phyloP scores from a whole-genome alignment of 1,139 yeast species.

The Debaryomycetaceae sp. region DNA sequence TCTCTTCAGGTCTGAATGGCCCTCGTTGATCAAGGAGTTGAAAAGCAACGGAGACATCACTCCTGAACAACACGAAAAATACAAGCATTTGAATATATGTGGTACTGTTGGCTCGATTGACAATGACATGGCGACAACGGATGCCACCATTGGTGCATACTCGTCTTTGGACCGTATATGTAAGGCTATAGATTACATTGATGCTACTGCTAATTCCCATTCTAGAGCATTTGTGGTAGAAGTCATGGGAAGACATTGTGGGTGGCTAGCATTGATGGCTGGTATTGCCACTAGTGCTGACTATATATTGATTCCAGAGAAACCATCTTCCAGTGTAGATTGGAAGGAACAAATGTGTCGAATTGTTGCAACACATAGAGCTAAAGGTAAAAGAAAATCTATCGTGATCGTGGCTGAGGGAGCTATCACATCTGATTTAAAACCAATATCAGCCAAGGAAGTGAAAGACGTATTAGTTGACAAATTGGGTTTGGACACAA shows the following conservation, averaged over 20 bases:
- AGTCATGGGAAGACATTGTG: slow-evolving; percentile 91
- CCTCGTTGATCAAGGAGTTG: slow-evolving; percentile 62
- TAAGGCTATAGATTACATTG: slow-evolving; percentile 76
- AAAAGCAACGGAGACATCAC: slow-evolving; percentile 49
- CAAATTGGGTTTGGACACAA: slow-evolving; percentile 65
- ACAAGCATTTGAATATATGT: slow-evolving; percentile 62
- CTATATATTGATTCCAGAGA: slow-evolving; percentile 76
- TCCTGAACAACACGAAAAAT: slow-evolving; percentile 47
- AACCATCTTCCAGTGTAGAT: slow-evolving; percentile 58
- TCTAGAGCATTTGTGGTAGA: slow-evolving; percentile 81
- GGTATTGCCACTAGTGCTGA: slow-evolving; percentile 83
- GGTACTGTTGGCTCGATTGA: slow-evolving; percentile 83
- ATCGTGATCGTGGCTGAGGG: slow-evolving; percentile 85
- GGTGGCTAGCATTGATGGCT: slow-evolving; percentile 83
- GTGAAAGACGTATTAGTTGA: slow-evolving; percentile 70
- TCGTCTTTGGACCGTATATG: slow-evolving; percentile 75
- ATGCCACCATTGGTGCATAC: slow-evolving; percentile 78
- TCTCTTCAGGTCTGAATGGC: slow-evolving; percentile 76
- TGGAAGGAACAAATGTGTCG: slow-evolving; percentile 68
- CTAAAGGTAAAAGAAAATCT: slow-evolving; percentile 71
- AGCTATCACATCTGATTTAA: slow-evolving; percentile 64
- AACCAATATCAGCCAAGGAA: slow-evolving; percentile 62
- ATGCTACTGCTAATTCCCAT: slow-evolving; percentile 81
- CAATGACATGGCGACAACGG: slow-evolving; percentile 81
- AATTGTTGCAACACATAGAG: slow-evolving; percentile 64